These are phyloP conservation scores for Aureobasidium sp. DNA, from an alignment of 2,329 filamentous ascomycete species.

Conservation along the genomic window DNA sequence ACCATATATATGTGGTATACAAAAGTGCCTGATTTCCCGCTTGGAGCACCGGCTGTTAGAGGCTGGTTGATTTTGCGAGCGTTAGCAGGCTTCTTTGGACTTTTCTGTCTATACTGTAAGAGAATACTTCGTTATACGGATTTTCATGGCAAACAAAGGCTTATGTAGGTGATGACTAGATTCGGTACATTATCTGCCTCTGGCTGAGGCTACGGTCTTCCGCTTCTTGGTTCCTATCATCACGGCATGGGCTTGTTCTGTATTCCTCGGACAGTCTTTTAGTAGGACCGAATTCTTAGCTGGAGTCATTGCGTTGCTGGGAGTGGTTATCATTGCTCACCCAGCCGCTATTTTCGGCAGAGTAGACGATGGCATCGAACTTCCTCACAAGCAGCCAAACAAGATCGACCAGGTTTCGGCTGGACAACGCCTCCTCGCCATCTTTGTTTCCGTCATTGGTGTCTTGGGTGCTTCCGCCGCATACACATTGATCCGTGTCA, in stretches of 20 bases:
- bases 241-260: conserved; percentile 8
- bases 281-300: not conserved
- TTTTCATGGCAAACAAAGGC: not conserved
- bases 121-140: not conserved
- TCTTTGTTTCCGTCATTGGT: conserved; percentile 4
- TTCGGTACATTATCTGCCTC: conserved; percentile 11
- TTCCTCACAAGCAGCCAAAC: not conserved
- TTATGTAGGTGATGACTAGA: not conserved
- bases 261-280: conserved; percentile 7
- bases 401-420: not conserved
- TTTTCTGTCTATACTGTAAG: conserved; percentile 13
- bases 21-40: not conserved
- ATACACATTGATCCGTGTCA: conserved; percentile 6
- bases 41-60: not conserved
- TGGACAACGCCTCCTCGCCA: conserved; percentile 2
- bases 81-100: not conserved
- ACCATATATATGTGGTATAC: conserved; percentile 4
- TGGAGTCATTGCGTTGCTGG: conserved; percentile 1
- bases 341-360: conserved; percentile 10
- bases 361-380: not conserved
- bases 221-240: conserved; percentile 12
- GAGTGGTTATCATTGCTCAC: conserved; percentile 8
- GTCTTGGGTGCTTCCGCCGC: conserved; percentile 2
- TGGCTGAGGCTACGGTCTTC: conserved; percentile 11
- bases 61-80: not conserved